Evolutionary conservation across 441 rosid genomes (phyloP).

Genomic region (Geranium incanum): DNA sequence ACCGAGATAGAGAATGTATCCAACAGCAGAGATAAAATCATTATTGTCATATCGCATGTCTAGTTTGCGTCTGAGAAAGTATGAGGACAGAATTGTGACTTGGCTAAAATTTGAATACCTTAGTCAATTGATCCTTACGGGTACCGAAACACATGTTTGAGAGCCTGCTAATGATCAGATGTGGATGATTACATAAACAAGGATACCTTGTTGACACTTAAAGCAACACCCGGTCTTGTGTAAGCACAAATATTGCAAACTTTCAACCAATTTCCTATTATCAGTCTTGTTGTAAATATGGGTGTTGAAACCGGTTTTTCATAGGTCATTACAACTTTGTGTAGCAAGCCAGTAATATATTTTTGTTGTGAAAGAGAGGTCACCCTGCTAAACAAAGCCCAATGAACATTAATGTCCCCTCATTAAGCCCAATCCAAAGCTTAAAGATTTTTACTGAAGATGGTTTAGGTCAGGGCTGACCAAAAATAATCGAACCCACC

Average conservation of each 20-base stretch:
- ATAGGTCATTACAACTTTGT: neutral
- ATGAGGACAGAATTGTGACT: neutral
- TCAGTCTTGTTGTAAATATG: neutral
- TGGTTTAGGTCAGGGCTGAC: too few relatives aligned
- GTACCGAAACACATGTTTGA: neutral
- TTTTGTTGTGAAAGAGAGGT: neutral
- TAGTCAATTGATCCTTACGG: neutral
- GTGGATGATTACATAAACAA: neutral
- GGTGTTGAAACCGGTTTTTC: neutral
- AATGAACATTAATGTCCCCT: too few relatives aligned
- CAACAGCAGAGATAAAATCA: too few relatives aligned
- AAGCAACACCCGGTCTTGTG: neutral
- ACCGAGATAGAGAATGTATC: neutral
- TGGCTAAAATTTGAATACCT: neutral
- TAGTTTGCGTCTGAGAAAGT: neutral
- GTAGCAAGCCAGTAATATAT: neutral
- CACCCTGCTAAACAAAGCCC: neutral
- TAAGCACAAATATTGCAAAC: too few relatives aligned
- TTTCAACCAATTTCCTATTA: too few relatives aligned
- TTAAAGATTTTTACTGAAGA: too few relatives aligned
- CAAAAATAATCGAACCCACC: too few relatives aligned
- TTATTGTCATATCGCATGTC: neutral
- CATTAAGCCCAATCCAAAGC: too few relatives aligned
- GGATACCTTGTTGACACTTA: neutral
- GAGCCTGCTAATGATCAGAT: neutral